Conservation (phyloP, 495 filamentous ascomycete genomes). For the Tetracladium marchalianum region DNA sequence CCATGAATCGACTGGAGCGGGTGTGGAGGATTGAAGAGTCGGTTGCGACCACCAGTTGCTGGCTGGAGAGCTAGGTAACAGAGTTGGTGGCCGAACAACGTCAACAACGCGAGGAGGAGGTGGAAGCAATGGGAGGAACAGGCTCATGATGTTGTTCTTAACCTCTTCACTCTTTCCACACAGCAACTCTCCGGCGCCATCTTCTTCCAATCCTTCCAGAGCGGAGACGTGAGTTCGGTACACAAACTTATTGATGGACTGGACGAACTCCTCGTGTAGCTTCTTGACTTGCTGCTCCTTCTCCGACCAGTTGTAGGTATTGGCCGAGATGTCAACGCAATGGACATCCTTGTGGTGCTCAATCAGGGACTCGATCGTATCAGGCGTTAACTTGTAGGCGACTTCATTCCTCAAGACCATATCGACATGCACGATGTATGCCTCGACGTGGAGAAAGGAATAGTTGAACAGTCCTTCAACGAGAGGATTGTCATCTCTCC, state of each 20-base stretch:
- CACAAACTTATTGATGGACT: constrained; percentile 95
- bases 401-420: constrained; percentile 98
- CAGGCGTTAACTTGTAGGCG: constrained; percentile 95
- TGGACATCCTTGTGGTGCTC: constrained; percentile 97
- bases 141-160: constrained; percentile 72
- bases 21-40: constrained; percentile 37
- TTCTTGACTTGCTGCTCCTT: constrained; percentile 96
- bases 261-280: constrained; percentile 93
- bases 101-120: constrained; percentile 91
- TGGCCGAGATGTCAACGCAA: constrained; percentile 80
- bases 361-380: constrained; percentile 89
- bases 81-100: constrained; percentile 71
- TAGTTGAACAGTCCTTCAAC: constrained; percentile 90
- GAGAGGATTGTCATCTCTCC: constrained; percentile 76
- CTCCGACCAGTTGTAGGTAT: constrained; percentile 92
- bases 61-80: constrained; percentile 79
- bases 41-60: constrained; percentile 60
- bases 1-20: constrained; percentile 81
- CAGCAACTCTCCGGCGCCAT: constrained; percentile 88
- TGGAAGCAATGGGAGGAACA: constrained; percentile 84
- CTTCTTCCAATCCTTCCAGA: constrained; percentile 93
- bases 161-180: constrained; percentile 90
- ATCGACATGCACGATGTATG: constrained; percentile 98
- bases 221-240: constrained; percentile 84
- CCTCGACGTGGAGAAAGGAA: constrained; percentile 89